Conservation (phyloP, 2,329 filamentous ascomycete species). For the Fusarium paranaense region DNA sequence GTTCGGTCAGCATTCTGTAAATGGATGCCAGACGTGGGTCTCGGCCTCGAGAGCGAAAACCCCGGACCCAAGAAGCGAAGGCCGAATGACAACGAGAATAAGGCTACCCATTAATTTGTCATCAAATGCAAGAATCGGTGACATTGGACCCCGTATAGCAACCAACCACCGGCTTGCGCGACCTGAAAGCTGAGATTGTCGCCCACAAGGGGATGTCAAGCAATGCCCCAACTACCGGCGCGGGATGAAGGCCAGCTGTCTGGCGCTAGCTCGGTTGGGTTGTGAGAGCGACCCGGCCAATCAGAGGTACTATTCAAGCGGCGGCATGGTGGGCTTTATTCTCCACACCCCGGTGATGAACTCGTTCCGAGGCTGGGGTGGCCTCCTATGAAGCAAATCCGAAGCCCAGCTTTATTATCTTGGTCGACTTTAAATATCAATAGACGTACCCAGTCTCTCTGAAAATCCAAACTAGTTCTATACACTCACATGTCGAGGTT, state of each 20-base stretch:
- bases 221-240: background rate
- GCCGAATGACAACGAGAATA: background rate
- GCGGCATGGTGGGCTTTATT: background rate
- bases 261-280: constrained; percentile 44
- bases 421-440: constrained; percentile 13
- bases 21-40: background rate
- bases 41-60: background rate
- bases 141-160: background rate
- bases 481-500: constrained; percentile 44
- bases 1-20: background rate
- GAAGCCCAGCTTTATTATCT: background rate
- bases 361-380: background rate
- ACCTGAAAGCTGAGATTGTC: background rate
- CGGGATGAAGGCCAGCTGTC: background rate
- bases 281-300: constrained; percentile 50
- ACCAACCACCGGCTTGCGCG: background rate
- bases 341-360: background rate
- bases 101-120: background rate
- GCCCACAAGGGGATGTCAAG: background rate
- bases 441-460: background rate
- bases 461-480: background rate
- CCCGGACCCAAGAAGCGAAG: background rate
- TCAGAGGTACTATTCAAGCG: background rate
- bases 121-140: background rate
- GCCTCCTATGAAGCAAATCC: background rate